Percentiles rank a stretch among this genome's conserved stretches.
Conservation (phyloP, 148 eudicot species). For the Rhododendron simsii region DNA sequence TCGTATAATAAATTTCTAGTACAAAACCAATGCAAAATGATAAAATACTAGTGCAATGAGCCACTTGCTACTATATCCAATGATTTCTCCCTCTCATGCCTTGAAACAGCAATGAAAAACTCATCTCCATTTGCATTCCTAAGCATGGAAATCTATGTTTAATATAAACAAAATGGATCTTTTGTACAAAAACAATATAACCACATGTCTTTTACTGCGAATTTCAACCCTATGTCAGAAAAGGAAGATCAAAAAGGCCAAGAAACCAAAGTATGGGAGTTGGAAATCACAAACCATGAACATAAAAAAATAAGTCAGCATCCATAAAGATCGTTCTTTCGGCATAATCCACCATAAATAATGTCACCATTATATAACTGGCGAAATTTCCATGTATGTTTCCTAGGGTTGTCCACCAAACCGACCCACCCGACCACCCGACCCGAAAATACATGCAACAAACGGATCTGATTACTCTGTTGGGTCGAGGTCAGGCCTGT, state of each 20-base stretch:
- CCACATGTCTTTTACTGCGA: not conserved
- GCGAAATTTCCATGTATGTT: no score
- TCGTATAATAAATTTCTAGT: not conserved
- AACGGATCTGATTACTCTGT: no score
- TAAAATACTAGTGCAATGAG: not conserved
- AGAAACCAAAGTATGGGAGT: not conserved
- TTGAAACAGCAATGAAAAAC: not conserved
- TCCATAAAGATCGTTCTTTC: not conserved
- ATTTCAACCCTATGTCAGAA: not conserved
- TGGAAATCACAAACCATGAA: not conserved
- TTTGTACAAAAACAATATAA: not conserved
- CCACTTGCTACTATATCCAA: not conserved
- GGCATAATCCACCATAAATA: not conserved
- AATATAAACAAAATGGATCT: not conserved
- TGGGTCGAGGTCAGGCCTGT: no score
- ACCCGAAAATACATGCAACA: no score
- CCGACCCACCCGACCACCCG: no score
- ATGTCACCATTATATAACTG: no score
- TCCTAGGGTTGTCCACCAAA: no score
- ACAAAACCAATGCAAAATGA: conserved; percentile 12
- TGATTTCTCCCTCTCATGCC: not conserved
- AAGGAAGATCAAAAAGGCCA: not conserved
- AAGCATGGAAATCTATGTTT: no score
- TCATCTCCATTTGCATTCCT: no score
- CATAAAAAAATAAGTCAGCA: not conserved